Conservation (phyloP, 192 early-diverging fungal genomes). For the Cladochytrium replicatum region DNA sequence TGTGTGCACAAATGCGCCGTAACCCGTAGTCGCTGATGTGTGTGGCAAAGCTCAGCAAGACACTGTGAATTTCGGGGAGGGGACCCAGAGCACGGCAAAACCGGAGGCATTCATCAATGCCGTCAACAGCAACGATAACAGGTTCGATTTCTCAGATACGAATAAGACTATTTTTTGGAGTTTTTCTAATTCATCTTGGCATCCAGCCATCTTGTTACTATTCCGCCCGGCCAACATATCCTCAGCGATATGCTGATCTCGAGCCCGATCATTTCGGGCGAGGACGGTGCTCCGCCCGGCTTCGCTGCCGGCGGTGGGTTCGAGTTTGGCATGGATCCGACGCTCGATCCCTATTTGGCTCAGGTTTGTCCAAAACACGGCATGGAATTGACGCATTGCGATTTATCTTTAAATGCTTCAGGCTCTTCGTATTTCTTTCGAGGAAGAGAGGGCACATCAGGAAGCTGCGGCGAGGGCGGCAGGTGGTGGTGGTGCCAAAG, state of each 20-base stretch:
- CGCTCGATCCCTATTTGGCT: slow-evolving; percentile 87
- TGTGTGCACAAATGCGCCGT: no score
- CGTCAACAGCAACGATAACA: slow-evolving; percentile 89
- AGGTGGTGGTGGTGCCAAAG: slow-evolving; percentile 20
- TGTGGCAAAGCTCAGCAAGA: slow-evolving; percentile 89
- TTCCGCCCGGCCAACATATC: slow-evolving; percentile 90
- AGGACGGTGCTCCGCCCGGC: slow-evolving; percentile 63
- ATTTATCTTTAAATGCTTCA: slow-evolving; percentile 7
- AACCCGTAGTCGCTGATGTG: no score
- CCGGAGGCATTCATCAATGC: slow-evolving; percentile 80
- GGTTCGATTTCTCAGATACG: slow-evolving; percentile 35
- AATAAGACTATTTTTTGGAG: no score
- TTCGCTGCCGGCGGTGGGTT: slow-evolving; percentile 60
- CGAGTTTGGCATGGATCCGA: slow-evolving; percentile 92
- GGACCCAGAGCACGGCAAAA: slow-evolving; percentile 74
- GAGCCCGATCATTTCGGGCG: slow-evolving; percentile 78
- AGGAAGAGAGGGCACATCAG: slow-evolving; percentile 90
- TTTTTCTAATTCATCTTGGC: slow-evolving; percentile 1
- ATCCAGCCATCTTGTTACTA: slow-evolving; percentile 71
- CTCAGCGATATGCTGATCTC: slow-evolving; percentile 78
- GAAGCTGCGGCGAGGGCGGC: slow-evolving; percentile 30
- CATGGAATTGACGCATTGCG: neutral
- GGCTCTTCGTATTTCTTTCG: slow-evolving; percentile 90
- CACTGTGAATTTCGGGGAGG: slow-evolving; percentile 95
- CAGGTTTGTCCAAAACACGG: slow-evolving; percentile 29